Evolutionary conservation across 2,329 filamentous ascomycete genomes (phyloP).

Genomic region (Colletotrichum godetiae): DNA sequence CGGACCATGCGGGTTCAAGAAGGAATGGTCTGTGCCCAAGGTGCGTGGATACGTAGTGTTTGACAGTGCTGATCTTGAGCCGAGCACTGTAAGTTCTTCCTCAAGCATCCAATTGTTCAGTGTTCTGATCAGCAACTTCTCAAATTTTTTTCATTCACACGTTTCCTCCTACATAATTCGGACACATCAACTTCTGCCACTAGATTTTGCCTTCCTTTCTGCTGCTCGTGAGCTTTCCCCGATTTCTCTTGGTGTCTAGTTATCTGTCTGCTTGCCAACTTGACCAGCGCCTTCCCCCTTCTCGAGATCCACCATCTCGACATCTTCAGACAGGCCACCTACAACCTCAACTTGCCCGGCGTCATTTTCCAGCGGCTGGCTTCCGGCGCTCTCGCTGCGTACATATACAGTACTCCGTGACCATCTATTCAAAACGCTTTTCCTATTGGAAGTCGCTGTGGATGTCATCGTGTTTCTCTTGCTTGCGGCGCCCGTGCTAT

Average conservation of each 20-base stretch:
- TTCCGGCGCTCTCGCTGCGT: background rate
- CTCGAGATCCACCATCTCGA: constrained; percentile 30
- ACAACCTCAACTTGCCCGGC: background rate
- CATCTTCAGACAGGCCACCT: background rate
- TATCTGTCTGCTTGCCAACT: background rate
- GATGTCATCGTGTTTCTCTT: background rate
- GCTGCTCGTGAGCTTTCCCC: background rate
- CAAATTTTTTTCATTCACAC: background rate
- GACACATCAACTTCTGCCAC: background rate
- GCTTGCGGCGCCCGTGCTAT: background rate
- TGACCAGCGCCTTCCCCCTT: background rate
- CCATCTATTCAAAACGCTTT: background rate
- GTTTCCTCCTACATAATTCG: background rate
- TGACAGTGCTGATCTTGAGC: background rate
- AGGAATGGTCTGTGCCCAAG: background rate
- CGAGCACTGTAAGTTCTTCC: background rate
- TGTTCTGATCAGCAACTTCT: background rate
- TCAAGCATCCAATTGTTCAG: background rate
- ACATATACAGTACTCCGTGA: background rate
- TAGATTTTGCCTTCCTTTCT: background rate
- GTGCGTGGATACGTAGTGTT: background rate
- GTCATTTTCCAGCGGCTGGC: too few species aligned
- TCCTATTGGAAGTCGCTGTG: background rate
- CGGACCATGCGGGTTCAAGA: background rate
- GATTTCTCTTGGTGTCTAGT: background rate